phyloP scores from a whole-genome alignment of 192 early-diverging fungal genomes.

The Lunasporangiospora selenospora region DNA sequence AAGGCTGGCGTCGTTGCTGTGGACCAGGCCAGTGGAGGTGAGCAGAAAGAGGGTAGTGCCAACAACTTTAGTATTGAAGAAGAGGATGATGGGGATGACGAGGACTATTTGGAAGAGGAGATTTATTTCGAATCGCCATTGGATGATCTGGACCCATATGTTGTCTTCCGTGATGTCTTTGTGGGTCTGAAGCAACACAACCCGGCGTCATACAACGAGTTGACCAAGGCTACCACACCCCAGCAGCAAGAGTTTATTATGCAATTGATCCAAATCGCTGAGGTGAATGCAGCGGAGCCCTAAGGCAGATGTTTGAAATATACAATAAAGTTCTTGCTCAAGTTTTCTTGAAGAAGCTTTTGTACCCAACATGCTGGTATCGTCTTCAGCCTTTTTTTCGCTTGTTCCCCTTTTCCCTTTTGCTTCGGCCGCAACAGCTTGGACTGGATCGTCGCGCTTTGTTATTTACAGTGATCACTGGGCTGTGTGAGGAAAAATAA shows the following conservation, averaged over 20 bases:
- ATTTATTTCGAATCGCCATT: slow-evolving; percentile 80
- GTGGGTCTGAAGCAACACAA: slow-evolving; percentile 64
- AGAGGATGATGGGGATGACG: slow-evolving; percentile 71
- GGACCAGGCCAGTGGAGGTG: slow-evolving; percentile 49
- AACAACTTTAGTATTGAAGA: slow-evolving; percentile 21
- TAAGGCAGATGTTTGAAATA: too few relatives aligned
- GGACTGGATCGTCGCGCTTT: too few relatives aligned
- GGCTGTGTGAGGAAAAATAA: too few relatives aligned
- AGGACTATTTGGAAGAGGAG: slow-evolving; percentile 76
- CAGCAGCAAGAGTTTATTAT: slow-evolving; percentile 60
- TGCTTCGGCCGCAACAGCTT: too few relatives aligned
- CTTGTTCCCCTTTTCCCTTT: too few relatives aligned
- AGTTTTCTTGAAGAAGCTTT: too few relatives aligned
- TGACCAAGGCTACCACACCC: slow-evolving; percentile 60
- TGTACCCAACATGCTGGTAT: too few relatives aligned
- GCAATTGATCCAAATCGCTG: slow-evolving; percentile 52
- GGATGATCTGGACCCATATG: slow-evolving; percentile 78
- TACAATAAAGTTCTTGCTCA: too few relatives aligned
- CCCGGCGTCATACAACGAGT: slow-evolving; percentile 56
- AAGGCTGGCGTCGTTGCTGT: slow-evolving; percentile 53
- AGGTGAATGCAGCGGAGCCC: slow-evolving; percentile 42
- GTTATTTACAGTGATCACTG: too few relatives aligned
- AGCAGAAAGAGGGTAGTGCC: slow-evolving; percentile 42
- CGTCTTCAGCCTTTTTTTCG: too few relatives aligned
- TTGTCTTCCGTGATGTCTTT: slow-evolving; percentile 74